Percentiles rank a stretch among this genome's conserved stretches.
Conservation (phyloP, 305 asterid species). For the Ajuga reptans region DNA sequence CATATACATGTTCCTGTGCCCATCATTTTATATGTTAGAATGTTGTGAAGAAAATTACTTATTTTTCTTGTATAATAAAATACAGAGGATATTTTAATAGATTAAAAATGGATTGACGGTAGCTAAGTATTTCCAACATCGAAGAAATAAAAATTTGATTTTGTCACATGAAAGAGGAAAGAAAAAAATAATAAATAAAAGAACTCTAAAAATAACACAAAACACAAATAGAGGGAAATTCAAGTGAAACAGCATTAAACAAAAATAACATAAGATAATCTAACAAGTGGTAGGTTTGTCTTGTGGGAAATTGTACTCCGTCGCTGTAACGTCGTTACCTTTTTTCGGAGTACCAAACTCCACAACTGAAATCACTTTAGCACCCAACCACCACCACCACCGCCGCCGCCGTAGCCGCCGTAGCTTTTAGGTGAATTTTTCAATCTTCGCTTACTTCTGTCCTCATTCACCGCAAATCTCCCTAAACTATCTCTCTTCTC, state of each 20-base stretch:
- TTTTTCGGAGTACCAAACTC: slow-evolving; percentile 20
- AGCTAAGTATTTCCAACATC: no score
- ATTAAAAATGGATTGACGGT: no score
- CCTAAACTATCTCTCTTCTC: slow-evolving; percentile 13
- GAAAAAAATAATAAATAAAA: no score
- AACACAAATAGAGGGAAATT: no score
- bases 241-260: not conserved
- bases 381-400: slow-evolving; percentile 18
- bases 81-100: no score
- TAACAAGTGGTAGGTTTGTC: slow-evolving; percentile 20
- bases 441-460: not conserved
- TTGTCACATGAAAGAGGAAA: no score
- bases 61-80: no score
- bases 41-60: no score
- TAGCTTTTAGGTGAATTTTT: slow-evolving; percentile 16
- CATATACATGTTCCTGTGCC: no score
- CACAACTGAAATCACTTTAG: not conserved
- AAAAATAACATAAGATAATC: slow-evolving; percentile 9
- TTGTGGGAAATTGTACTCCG: slow-evolving; percentile 33
- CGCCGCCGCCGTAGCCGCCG: slow-evolving; percentile 22
- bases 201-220: no score
- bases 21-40: no score
- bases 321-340: slow-evolving; percentile 28
- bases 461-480: slow-evolving; percentile 4
- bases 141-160: no score